These are phyloP conservation scores for Annulohypoxylon moriforme DNA, from an alignment of 495 filamentous ascomycete species.

Conservation along the genomic window DNA sequence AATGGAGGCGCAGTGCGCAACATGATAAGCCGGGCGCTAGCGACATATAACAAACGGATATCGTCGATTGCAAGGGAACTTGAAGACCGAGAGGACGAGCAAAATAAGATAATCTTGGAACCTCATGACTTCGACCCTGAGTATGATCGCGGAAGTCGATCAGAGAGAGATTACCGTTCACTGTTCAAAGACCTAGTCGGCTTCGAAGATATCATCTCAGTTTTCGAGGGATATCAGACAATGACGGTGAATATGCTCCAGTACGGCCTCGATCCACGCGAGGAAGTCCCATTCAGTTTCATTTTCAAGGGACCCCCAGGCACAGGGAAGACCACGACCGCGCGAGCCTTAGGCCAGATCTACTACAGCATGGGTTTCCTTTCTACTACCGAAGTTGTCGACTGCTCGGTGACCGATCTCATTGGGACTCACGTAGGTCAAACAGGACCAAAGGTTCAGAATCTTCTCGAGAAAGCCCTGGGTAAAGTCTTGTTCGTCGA, in stretches of 20 bases:
- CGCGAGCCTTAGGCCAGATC: slow-evolving; percentile 72
- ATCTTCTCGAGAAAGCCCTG: background rate
- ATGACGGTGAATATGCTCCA: background rate
- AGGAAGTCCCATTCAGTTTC: background rate
- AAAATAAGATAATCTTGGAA: background rate
- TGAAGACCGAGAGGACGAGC: background rate
- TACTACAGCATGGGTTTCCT: slow-evolving; percentile 76
- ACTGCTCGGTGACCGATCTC: slow-evolving; percentile 69
- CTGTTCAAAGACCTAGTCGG: background rate
- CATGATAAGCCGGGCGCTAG: slow-evolving; percentile 33
- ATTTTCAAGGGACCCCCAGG: background rate
- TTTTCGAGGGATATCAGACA: background rate
- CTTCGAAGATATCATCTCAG: background rate
- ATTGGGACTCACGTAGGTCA: slow-evolving; percentile 69
- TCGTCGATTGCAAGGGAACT: background rate
- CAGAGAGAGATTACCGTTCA: background rate
- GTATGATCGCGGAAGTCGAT: background rate
- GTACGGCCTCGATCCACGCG: background rate
- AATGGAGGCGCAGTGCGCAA: slow-evolving; percentile 73
- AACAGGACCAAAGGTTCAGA: background rate
- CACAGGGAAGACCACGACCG: slow-evolving; percentile 64
- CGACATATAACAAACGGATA: background rate
- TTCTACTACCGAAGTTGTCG: slow-evolving; percentile 62
- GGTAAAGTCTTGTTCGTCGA: background rate
- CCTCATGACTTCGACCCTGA: background rate